phyloP scores from a whole-genome alignment of 257 asterid species.

The Fraxinus pennsylvanica region DNA sequence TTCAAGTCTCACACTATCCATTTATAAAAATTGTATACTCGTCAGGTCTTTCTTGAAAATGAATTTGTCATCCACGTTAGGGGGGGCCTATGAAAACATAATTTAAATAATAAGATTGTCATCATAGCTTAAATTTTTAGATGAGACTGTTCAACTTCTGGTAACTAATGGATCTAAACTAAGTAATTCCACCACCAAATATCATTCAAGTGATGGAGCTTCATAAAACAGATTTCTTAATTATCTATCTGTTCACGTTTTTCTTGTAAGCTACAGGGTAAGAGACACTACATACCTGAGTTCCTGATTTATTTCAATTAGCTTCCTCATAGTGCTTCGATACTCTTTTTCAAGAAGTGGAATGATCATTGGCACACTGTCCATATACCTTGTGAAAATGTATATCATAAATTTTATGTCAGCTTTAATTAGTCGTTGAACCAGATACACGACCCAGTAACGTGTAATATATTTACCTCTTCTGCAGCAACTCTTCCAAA shows the following conservation, averaged over 20 bases:
- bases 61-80: neutral
- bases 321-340: constrained; percentile 77
- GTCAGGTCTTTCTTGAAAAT: neutral
- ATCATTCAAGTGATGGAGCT: too few relatives aligned
- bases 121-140: neutral
- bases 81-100: neutral
- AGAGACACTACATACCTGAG: constrained; percentile 60
- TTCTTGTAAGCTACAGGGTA: neutral
- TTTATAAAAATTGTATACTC: neutral
- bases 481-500: constrained; percentile 88
- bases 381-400: constrained; percentile 69
- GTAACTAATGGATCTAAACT: too few relatives aligned
- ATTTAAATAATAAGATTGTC: constrained; percentile 8
- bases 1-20: neutral
- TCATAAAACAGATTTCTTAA: neutral
- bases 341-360: constrained; percentile 93
- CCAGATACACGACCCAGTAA: constrained; percentile 15
- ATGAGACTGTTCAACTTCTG: too few relatives aligned
- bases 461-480: constrained; percentile 48
- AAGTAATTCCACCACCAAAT: too few relatives aligned
- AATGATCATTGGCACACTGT: constrained; percentile 83
- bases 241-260: neutral
- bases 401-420: constrained; percentile 27
- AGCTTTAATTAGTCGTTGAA: constrained; percentile 23
- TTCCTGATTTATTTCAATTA: constrained; percentile 80